Percentiles rank a stretch among this genome's conserved stretches.
phyloP scores from a whole-genome alignment of 2,329 filamentous ascomycete genomes.

The Clarireedia hainanense region DNA sequence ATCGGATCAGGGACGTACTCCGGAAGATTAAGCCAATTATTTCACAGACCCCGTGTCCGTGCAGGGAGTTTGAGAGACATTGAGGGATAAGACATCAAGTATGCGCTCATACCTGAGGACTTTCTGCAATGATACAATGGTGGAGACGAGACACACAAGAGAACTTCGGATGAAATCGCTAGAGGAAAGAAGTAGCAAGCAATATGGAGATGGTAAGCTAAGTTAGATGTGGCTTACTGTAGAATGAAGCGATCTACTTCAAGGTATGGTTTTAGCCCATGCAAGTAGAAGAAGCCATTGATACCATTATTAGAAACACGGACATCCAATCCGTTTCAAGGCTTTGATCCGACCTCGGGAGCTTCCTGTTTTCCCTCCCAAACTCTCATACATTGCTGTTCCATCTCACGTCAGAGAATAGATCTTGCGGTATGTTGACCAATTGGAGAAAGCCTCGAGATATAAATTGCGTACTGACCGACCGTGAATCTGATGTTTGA shows the following conservation, averaged over 20 bases:
- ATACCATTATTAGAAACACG: constrained; percentile 6
- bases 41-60: no score
- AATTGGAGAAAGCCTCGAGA: background rate
- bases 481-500: constrained; percentile 1
- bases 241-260: constrained; percentile 9
- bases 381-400: background rate
- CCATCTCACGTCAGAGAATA: constrained; percentile 10
- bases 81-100: background rate
- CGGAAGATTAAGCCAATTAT: no score
- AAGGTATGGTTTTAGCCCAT: constrained; percentile 1
- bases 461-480: background rate
- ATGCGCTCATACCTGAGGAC: background rate
- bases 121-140: background rate
- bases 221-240: background rate
- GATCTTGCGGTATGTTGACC: background rate
- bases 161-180: constrained; percentile 6
- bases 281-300: background rate
- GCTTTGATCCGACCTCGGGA: no score
- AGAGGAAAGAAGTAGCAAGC: background rate
- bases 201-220: background rate
- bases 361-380: background rate
- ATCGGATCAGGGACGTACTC: background rate
- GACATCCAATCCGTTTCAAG: constrained; percentile 2
- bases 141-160: constrained; percentile 1
- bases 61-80: no score